Evolutionary conservation across 2,329 filamentous ascomycete species (phyloP), one percentile per base, ranked within the genome.

Genomic region (Aspergillus fructus): DNA sequence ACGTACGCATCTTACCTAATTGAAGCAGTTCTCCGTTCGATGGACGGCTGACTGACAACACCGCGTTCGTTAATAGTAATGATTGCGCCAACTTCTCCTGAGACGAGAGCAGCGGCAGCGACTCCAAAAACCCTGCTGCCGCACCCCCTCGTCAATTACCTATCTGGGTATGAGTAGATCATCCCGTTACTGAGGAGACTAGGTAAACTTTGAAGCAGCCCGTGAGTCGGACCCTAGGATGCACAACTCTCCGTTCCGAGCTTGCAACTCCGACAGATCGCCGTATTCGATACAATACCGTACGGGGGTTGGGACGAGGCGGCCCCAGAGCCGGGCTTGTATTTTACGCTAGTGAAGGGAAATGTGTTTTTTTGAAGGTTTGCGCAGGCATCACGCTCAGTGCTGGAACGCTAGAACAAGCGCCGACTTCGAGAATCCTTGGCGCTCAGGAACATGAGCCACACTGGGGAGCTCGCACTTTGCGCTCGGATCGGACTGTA

Each of bases 351-450:
- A 24, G 34, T 12, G 6, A 15, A 9, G 27, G 27, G 17, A 17
- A 30, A 11, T 37, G 46, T 37, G 24, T 33, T 48, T 30, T 47
- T 48, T 48, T 34, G 5, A 30, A 48, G 34, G 43, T 30, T 33
- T 11, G 13, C 43, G 24, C 24, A 24, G 24, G 9, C 9, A 30
- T 30, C 27, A 30, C 27, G 9, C 1, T 30, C 27, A 30, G 27
- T 11, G 27, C 27, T 30, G n/a, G 30, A 33, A 8, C n/a, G 48
- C 48, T 41, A 40, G 34, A 50, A 50, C 48, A 41, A 30, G 27
- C 7, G 34, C 34, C 21, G 19, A 9, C 23, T 49, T 50, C 48
- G 19, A 50, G 48, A 50, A 40, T 33, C 27, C 60, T 63, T 60
- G 61, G 59, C 57, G 46, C 46, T 39, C 46, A 49, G 46, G 46